Conservation (phyloP, 2,329 filamentous ascomycete genomes). For the Dryadomyces quercivorus region DNA sequence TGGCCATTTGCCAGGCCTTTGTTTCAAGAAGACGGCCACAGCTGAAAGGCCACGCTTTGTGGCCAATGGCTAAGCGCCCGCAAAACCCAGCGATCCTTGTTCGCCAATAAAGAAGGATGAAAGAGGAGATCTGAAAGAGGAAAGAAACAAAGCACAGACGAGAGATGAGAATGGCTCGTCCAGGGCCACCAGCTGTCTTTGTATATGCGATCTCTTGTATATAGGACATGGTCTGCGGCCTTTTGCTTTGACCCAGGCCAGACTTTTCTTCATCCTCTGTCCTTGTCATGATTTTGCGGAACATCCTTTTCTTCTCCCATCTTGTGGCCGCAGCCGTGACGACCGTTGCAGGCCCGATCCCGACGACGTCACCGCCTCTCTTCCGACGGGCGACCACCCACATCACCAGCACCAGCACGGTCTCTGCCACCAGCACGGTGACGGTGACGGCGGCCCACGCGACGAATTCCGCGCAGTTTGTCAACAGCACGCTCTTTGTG, state of each 20-base stretch:
- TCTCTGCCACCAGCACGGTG: conserved; percentile 14
- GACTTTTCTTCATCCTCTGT: background rate
- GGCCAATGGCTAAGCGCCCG: background rate
- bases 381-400: background rate
- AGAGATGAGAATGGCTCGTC: background rate
- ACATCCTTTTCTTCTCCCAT: background rate
- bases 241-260: background rate
- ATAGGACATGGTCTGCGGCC: background rate
- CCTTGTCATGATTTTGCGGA: background rate
- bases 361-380: background rate
- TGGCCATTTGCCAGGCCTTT: background rate
- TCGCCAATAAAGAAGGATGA: background rate
- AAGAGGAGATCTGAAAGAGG: background rate
- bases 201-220: too few species aligned
- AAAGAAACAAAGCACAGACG: background rate
- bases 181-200: background rate
- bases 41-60: background rate
- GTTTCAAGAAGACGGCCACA: background rate
- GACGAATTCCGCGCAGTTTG: conserved; percentile 25
- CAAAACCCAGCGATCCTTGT: background rate
- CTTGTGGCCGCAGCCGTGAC: background rate
- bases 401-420: too few species aligned
- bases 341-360: background rate
- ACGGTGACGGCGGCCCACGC: conserved; percentile 22
- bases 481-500: conserved; percentile 25